Conservation (phyloP, 176 grass and related monocot species). For the Carex scoparia region DNA sequence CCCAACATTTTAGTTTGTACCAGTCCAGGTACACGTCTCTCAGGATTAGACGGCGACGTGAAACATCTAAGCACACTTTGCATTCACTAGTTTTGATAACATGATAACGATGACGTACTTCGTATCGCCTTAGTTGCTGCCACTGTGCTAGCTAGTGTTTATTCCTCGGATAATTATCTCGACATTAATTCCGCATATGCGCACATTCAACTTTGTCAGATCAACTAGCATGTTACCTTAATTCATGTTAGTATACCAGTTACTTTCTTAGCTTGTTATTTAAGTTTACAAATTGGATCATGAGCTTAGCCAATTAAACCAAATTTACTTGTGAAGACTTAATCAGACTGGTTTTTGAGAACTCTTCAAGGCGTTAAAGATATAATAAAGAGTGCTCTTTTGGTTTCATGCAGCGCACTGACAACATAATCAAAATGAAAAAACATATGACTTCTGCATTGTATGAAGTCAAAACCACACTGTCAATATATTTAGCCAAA, state of each 20-base stretch:
- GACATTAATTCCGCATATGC: not conserved
- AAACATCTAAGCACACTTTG: not conserved
- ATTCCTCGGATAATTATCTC: not conserved
- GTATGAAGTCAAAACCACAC: too few relatives aligned
- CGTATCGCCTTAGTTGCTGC: not conserved
- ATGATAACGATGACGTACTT: not conserved
- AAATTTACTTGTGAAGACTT: not conserved
- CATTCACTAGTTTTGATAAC: not conserved
- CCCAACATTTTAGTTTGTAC: not conserved
- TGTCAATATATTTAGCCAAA: too few relatives aligned
- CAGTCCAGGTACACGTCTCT: not conserved
- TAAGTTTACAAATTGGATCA: not conserved
- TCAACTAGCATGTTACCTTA: too few relatives aligned
- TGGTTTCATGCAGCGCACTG: too few relatives aligned
- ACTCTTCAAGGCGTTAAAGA: not conserved
- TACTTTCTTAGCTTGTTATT: not conserved
- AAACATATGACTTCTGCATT: too few relatives aligned
- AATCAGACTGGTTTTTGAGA: not conserved
- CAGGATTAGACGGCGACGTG: conserved; percentile 1
- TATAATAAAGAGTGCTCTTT: too few relatives aligned
- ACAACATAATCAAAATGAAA: too few relatives aligned
- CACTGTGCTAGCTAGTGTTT: not conserved
- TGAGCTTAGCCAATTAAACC: not conserved
- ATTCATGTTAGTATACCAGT: too few relatives aligned
- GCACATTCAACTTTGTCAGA: not conserved